phyloP scores from a whole-genome alignment of 306 rosid species.

The Echinosophora koreensis region DNA sequence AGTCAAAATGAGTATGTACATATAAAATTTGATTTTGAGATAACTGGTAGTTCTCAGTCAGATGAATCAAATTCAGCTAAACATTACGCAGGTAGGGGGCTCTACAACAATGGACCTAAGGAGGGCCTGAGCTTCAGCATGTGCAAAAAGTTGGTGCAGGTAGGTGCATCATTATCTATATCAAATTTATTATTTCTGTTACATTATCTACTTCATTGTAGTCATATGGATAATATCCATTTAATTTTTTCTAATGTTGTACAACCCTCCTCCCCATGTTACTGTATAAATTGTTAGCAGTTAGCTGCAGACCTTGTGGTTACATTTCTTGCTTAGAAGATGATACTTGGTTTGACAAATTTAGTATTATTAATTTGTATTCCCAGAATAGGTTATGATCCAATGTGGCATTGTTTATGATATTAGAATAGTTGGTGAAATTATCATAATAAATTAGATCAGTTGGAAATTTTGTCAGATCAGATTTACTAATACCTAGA shows the following conservation, averaged over 20 bases:
- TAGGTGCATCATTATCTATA: constrained; percentile 38
- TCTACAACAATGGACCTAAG: constrained; percentile 53
- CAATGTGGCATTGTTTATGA: constrained; percentile 11
- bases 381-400: not conserved
- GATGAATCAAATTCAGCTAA: constrained; percentile 53
- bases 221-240: not conserved
- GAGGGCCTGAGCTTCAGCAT: constrained; percentile 72
- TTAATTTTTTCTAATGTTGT: not conserved
- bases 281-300: constrained; percentile 20
- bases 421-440: not conserved
- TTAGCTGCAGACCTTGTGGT: constrained; percentile 11
- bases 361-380: not conserved
- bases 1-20: constrained; percentile 52
- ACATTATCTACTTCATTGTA: constrained; percentile 9
- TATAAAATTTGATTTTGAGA: constrained; percentile 70
- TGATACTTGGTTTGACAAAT: not conserved
- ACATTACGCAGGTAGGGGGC: constrained; percentile 49
- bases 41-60: constrained; percentile 48
- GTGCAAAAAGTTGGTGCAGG: constrained; percentile 78
- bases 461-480: not conserved
- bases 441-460: not conserved
- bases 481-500: not conserved
- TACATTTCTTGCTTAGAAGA: constrained; percentile 17
- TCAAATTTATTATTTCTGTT: not conserved
- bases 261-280: not conserved